A percentile compares a stretch with the other conserved stretches of the same genome.
Conservation (phyloP, 176 grass and related monocot genomes). For the Aechmea fasciata region DNA sequence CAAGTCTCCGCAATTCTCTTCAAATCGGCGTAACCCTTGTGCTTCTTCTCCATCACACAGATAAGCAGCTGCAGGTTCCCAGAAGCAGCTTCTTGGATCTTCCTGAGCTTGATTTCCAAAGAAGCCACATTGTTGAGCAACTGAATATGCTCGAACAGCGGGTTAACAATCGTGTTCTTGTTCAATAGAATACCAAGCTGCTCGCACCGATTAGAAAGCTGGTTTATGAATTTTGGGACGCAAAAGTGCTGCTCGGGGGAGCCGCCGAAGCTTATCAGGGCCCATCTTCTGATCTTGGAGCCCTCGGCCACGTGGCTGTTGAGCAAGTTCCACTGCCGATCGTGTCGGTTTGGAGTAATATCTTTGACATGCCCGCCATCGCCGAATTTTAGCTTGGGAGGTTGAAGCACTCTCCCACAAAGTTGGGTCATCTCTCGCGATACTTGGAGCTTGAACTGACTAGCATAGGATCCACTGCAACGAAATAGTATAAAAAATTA, state of each 20-base stretch:
- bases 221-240: conserved; percentile 70
- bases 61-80: conserved; percentile 79
- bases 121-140: conserved; percentile 59
- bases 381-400: conserved; percentile 82
- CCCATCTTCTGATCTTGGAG: conserved; percentile 65
- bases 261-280: conserved; percentile 91
- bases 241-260: conserved; percentile 53
- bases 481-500: neutral
- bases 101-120: conserved; percentile 65
- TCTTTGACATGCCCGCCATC: conserved; percentile 59
- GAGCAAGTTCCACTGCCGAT: conserved; percentile 80
- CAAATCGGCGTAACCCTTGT: conserved; percentile 75
- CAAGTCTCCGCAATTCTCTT: conserved; percentile 85
- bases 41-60: conserved; percentile 80
- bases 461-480: conserved; percentile 54
- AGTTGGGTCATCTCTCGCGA: conserved; percentile 87
- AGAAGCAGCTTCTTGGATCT: conserved; percentile 64
- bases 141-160: conserved; percentile 69
- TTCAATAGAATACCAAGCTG: conserved; percentile 76
- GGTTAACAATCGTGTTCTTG: conserved; percentile 55
- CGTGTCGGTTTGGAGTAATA: conserved; percentile 67
- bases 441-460: conserved; percentile 72
- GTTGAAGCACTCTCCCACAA: conserved; percentile 76
- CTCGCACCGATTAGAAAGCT: conserved; percentile 60
- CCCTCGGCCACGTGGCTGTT: conserved; percentile 85